These are phyloP conservation scores for Diaporthe nobilis DNA, from an alignment of 2,329 filamentous ascomycete genomes.

Conservation along the genomic window DNA sequence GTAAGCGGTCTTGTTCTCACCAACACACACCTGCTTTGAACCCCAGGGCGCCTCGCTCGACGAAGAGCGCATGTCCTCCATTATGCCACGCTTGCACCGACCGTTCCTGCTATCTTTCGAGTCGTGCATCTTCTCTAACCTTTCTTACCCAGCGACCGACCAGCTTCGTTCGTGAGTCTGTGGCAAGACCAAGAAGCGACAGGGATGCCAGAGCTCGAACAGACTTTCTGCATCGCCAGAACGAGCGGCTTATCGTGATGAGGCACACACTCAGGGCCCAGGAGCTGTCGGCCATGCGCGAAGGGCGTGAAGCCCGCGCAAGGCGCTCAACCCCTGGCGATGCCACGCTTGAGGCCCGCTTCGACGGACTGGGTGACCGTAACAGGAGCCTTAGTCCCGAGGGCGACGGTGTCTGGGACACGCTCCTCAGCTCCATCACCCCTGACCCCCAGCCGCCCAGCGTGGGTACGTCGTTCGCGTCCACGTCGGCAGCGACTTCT, in stretches of 20 bases:
- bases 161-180: conserved; percentile 20
- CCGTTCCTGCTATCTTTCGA: neutral
- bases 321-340: conserved; percentile 7
- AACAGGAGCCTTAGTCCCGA: conserved; percentile 86
- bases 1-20: conserved; percentile 38
- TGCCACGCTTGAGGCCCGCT: conserved; percentile 25
- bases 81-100: neutral
- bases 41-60: neutral
- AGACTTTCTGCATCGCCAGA: conserved; percentile 22
- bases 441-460: conserved; percentile 87
- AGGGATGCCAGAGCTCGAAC: conserved; percentile 9
- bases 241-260: conserved; percentile 31
- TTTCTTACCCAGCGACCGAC: conserved; percentile 23
- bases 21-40: neutral
- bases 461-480: conserved; percentile 85
- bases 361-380: conserved; percentile 84
- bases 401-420: conserved; percentile 80
- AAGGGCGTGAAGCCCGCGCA: conserved; percentile 27
- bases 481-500: conserved; percentile 63
- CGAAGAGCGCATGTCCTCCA: neutral
- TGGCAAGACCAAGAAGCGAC: conserved; percentile 3
- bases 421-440: conserved; percentile 82
- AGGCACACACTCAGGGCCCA: conserved; percentile 28
- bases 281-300: conserved; percentile 30
- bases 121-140: conserved; percentile 31